These are phyloP conservation scores for Penicillium goetzii DNA, from an alignment of 495 filamentous ascomycete species.

Conservation along the genomic window DNA sequence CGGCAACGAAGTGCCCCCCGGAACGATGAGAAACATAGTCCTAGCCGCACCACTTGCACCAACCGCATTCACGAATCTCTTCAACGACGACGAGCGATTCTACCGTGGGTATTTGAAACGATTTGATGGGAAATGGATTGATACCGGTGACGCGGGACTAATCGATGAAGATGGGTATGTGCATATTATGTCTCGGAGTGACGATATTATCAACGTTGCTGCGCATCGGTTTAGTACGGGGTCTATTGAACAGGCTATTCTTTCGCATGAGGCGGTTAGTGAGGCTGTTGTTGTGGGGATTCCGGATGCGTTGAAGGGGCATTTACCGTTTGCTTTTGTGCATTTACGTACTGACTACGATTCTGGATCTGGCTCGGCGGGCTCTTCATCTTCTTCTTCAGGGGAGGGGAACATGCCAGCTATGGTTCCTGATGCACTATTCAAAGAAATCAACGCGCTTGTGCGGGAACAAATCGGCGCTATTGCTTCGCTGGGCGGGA, in stretches of 20 bases:
- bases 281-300: conserved; percentile 86
- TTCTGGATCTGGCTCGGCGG: conserved; percentile 19
- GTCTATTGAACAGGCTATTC: conserved; percentile 86
- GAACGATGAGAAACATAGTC: conserved; percentile 91
- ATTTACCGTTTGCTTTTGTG: conserved; percentile 88
- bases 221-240: conserved; percentile 91
- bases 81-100: conserved; percentile 81
- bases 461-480: conserved; percentile 86
- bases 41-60: conserved; percentile 80
- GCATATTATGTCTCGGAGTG: conserved; percentile 81
- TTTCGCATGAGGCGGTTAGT: conserved; percentile 73
- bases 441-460: conserved; percentile 59
- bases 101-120: conserved; percentile 79
- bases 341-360: conserved; percentile 55
- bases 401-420: conserved; percentile 32
- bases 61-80: conserved; percentile 82
- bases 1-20: conserved; percentile 66
- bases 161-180: conserved; percentile 83
- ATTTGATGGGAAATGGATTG: conserved; percentile 79
- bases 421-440: conserved; percentile 56
- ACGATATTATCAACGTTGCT: conserved; percentile 95
- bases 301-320: conserved; percentile 83
- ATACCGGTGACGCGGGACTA: conserved; percentile 89
- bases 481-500: conserved; percentile 81
- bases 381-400: background rate